phyloP scores from a whole-genome alignment of 768 basidiomycete species.

The Royoungia palumana region DNA sequence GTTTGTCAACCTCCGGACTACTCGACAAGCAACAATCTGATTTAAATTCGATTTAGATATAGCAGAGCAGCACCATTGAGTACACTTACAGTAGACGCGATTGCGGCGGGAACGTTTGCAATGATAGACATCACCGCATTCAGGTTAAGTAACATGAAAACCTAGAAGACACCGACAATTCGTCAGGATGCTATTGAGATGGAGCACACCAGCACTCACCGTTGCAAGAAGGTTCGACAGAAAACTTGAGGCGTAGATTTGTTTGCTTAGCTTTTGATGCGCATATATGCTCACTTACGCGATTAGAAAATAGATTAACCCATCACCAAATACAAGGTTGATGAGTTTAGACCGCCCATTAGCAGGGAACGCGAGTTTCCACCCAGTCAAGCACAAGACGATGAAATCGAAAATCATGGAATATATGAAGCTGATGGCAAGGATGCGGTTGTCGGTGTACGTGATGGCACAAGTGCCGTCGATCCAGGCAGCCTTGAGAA shows the following conservation, averaged over 20 bases:
- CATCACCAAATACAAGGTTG: constrained; percentile 66
- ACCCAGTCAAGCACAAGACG: constrained; percentile 58
- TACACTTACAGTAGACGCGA: constrained; percentile 56
- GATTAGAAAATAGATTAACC: constrained; percentile 67
- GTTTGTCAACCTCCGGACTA: constrained; percentile 62
- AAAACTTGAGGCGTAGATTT: constrained; percentile 43
- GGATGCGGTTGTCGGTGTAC: constrained; percentile 53
- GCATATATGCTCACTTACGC: constrained; percentile 46
- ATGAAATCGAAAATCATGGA: constrained; percentile 69
- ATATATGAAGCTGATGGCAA: constrained; percentile 69
- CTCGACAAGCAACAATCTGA: constrained; percentile 64
- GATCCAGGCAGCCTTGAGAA: constrained; percentile 58
- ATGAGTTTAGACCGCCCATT: constrained; percentile 55
- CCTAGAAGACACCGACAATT: constrained; percentile 17
- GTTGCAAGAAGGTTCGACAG: constrained; percentile 61
- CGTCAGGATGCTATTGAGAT: not conserved
- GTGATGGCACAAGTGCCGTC: constrained; percentile 54
- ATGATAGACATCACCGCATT: constrained; percentile 75
- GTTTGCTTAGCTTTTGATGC: constrained; percentile 3
- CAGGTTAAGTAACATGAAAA: constrained; percentile 65
- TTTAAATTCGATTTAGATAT: not conserved
- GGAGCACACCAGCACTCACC: constrained; percentile 19
- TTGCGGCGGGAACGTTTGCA: constrained; percentile 68
- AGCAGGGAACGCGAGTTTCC: constrained; percentile 50
- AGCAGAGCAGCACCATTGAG: not conserved